These are phyloP conservation scores for Chalciporus pseudorubinellus DNA, from an alignment of 768 basidiomycete species.

Conservation along the genomic window DNA sequence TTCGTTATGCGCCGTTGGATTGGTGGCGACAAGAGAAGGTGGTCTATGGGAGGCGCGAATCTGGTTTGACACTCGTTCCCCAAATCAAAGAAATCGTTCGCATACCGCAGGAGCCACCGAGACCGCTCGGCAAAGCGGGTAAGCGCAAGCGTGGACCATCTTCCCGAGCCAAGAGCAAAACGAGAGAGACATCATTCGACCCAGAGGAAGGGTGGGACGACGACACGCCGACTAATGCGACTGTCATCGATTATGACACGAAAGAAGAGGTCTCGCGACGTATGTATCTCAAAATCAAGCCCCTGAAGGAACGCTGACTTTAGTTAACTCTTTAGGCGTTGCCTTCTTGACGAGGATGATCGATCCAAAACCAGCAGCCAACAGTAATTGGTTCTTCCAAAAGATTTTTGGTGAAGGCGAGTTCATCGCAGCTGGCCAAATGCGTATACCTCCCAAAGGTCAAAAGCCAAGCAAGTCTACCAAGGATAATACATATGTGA, in stretches of 20 bases:
- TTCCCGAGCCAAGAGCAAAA: conserved; percentile 37
- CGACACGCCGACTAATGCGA: conserved; percentile 60
- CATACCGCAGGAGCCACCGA: conserved; percentile 48
- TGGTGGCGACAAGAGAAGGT: conserved; percentile 94
- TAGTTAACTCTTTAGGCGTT: conserved; percentile 52
- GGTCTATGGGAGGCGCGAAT: conserved; percentile 68
- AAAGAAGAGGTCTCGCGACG: conserved; percentile 65
- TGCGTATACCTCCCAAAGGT: conserved; percentile 75
- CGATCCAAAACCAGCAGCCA: conserved; percentile 54
- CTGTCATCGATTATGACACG: conserved; percentile 65
- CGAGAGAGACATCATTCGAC: conserved; percentile 32
- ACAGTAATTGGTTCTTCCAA: conserved; percentile 78
- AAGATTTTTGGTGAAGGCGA: conserved; percentile 90
- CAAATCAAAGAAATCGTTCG: conserved; percentile 65
- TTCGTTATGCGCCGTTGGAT: conserved; percentile 71
- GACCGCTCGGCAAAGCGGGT: conserved; percentile 44
- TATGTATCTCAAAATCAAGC: conserved; percentile 41
- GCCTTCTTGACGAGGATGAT: conserved; percentile 75
- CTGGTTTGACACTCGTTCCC: conserved; percentile 53
- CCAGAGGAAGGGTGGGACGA: conserved; percentile 87
- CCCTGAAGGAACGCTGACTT: conserved; percentile 1
- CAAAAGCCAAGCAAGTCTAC: conserved; percentile 85
- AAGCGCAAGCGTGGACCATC: conserved; percentile 34
- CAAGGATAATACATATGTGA: conserved; percentile 91
- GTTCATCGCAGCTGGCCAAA: conserved; percentile 87